Evolutionary conservation across 257 asterid genomes (phyloP).

Genomic region (Nyctanthes arbortristis): DNA sequence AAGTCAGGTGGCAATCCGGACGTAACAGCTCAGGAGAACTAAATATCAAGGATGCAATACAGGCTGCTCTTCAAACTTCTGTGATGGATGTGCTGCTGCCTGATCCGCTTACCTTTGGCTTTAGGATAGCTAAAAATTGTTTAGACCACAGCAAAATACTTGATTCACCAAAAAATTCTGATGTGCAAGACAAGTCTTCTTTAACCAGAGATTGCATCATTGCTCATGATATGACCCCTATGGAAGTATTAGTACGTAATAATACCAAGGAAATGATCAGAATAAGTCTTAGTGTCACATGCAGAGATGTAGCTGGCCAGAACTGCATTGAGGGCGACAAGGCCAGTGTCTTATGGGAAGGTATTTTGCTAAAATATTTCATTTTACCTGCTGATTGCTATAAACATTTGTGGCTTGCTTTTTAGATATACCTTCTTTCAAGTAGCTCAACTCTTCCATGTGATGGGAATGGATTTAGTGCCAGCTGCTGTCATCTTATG

Average conservation of each 20-base stretch:
- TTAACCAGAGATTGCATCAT: conserved; percentile 42
- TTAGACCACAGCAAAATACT: conserved; percentile 22
- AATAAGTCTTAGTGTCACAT: conserved; percentile 70
- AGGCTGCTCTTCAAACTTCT: conserved; percentile 90
- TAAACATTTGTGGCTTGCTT: not conserved
- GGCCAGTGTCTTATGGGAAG: conserved; percentile 98
- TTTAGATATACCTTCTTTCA: not conserved
- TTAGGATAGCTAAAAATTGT: conserved; percentile 60
- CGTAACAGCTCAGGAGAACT: conserved; percentile 96
- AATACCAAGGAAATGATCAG: conserved; percentile 77
- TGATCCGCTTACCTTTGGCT: conserved; percentile 96
- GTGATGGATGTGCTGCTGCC: conserved; percentile 95
- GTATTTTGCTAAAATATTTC: conserved; percentile 37
- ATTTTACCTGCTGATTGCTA: conserved; percentile 5
- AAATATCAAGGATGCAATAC: conserved; percentile 89
- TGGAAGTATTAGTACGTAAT: conserved; percentile 95
- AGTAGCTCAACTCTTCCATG: too few species aligned
- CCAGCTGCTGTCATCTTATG: not conserved
- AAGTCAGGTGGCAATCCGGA: conserved; percentile 98
- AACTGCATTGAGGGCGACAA: conserved; percentile 88
- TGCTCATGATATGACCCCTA: conserved; percentile 79
- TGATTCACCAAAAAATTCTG: conserved; percentile 37
- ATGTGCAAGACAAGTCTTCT: conserved; percentile 22
- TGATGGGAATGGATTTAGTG: not conserved
- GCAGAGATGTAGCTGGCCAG: conserved; percentile 98